Evolutionary conservation across 805 yeast species (phyloP).

Genomic region (Zygosaccharomyces bisporus): DNA sequence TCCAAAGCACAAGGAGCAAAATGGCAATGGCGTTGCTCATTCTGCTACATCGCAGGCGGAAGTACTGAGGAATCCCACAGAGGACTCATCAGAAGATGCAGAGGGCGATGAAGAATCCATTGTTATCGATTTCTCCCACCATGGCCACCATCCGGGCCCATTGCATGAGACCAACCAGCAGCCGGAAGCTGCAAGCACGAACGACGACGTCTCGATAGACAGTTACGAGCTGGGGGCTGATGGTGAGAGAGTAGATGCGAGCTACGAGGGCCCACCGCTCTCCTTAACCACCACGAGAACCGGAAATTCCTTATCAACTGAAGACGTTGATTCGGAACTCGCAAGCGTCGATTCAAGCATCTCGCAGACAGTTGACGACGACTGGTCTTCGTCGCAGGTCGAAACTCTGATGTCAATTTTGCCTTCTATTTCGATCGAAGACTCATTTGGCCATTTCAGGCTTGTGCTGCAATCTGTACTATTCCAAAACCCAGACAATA

Average conservation of each 20-base stretch:
- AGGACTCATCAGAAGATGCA: conserved; percentile 9
- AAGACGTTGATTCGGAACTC: conserved; percentile 13
- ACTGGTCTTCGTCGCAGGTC: conserved; percentile 12
- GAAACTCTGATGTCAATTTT: conserved; percentile 27
- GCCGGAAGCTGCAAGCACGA: not conserved
- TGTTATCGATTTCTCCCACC: conserved; percentile 25
- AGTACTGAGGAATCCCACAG: not conserved
- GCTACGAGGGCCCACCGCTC: conserved; percentile 19
- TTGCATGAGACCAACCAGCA: not conserved
- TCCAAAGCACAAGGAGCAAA: conserved; percentile 9
- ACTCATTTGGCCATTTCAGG: conserved; percentile 32
- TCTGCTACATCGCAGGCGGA: not conserved
- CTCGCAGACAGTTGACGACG: conserved; percentile 3
- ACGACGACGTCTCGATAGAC: conserved; percentile 24
- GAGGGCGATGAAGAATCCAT: conserved; percentile 22
- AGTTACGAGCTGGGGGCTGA: conserved; percentile 17
- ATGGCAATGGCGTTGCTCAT: not conserved
- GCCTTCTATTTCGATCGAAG: conserved; percentile 33
- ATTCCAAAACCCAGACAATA: conserved; percentile 25
- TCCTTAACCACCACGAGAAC: conserved; percentile 17
- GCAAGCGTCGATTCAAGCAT: conserved; percentile 18
- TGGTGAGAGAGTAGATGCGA: conserved; percentile 9
- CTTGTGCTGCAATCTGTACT: conserved; percentile 35
- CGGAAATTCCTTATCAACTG: conserved; percentile 12
- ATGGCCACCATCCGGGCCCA: conserved; percentile 7